Conservation (phyloP, 2,329 filamentous ascomycete genomes). For the Teratosphaeria pseudoeucalypti region DNA sequence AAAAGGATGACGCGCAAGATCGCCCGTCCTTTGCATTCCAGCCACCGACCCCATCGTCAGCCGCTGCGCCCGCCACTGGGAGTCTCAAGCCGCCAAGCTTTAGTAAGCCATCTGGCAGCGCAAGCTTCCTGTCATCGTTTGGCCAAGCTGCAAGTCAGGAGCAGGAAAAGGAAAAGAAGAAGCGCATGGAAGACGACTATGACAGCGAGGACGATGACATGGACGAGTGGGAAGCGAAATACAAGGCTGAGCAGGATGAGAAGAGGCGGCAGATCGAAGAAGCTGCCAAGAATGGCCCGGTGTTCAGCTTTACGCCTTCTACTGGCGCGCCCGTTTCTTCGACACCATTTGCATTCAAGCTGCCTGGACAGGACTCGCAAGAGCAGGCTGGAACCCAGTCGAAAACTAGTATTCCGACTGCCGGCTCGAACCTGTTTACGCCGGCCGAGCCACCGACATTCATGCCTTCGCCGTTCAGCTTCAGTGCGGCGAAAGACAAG, state of each 20-base stretch:
- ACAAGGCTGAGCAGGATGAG: slow-evolving; percentile 36
- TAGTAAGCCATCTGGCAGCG: slow-evolving; percentile 13
- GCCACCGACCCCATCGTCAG: slow-evolving; percentile 1
- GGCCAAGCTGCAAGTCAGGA: slow-evolving; percentile 28
- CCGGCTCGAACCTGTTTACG: slow-evolving; percentile 2
- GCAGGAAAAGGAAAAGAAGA: slow-evolving; percentile 35
- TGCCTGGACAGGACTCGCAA: not conserved
- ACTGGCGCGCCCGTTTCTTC: slow-evolving; percentile 12
- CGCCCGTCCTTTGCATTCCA: slow-evolving; percentile 6
- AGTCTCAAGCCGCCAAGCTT: slow-evolving; percentile 7
- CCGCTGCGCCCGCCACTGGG: not conserved
- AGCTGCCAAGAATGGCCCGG: slow-evolving; percentile 22
- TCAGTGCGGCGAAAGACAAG: slow-evolving; percentile 2
- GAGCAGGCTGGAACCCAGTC: not conserved
- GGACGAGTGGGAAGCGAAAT: slow-evolving; percentile 37
- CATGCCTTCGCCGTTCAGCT: slow-evolving; percentile 1
- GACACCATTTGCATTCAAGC: slow-evolving; percentile 3
- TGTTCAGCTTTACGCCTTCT: slow-evolving; percentile 13
- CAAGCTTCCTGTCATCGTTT: slow-evolving; percentile 35
- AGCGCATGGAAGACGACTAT: slow-evolving; percentile 41
- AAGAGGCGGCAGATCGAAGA: slow-evolving; percentile 34
- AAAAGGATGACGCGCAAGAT: not conserved
- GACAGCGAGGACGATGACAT: slow-evolving; percentile 44
- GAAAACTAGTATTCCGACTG: not conserved
- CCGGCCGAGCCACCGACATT: slow-evolving; percentile 1